phyloP scores from a whole-genome alignment of 306 rosid species.

The Neltuma alba region DNA sequence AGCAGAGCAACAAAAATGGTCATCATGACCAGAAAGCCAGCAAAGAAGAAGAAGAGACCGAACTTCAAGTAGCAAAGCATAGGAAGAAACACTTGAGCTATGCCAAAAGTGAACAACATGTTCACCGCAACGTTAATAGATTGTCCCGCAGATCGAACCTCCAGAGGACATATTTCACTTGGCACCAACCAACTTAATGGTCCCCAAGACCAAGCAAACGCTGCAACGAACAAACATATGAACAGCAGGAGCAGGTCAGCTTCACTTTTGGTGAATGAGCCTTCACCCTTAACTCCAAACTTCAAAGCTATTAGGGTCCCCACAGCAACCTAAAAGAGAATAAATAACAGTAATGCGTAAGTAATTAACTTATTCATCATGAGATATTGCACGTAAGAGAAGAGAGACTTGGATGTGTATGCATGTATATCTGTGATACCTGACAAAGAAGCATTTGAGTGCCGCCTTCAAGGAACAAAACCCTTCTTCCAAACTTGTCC shows the following conservation, averaged over 20 bases:
- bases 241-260: background rate
- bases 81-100: background rate
- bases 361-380: no score
- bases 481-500: background rate
- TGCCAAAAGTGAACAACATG: background rate
- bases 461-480: background rate
- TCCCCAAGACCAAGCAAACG: background rate
- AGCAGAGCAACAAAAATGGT: background rate
- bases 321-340: background rate
- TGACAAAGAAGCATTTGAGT: background rate
- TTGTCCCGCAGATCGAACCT: background rate
- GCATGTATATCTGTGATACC: background rate
- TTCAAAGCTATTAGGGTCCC: background rate
- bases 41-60: background rate
- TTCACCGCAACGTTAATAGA: background rate
- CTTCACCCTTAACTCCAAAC: background rate
- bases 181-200: background rate
- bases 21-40: background rate
- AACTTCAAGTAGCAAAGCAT: background rate
- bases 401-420: no score
- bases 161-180: background rate
- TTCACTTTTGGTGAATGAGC: background rate
- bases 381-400: no score
- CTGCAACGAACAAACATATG: background rate
- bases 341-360: no score